Base-by-base conservation (phyloP, 768 basidiomycete species). In the Hypholoma sublateritium region DNA sequence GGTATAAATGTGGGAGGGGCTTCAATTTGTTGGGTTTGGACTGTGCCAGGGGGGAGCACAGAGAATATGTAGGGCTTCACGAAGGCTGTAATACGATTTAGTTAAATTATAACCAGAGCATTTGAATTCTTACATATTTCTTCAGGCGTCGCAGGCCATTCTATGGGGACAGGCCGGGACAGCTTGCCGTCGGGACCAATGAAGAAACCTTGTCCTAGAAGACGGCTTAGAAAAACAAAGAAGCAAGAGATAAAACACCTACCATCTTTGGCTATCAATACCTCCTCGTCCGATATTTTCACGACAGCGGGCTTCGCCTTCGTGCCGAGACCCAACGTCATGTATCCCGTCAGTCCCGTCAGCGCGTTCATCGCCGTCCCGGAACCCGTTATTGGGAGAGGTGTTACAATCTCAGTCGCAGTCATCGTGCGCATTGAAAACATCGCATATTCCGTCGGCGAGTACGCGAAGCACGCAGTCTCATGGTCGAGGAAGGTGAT, bases 71-170 rank as follows among this genome's bases (percentile, higher is more conserved):
- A 95, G 1, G 93, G 92, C 60, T 84, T 85, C 51, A 90, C 76
- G 53, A 84, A 87, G 3, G 85, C 91, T 90, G 60, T 22, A 21
- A 19, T 8, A 55, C 22, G 34, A 54, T 11, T 46, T 48, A 37
- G 28, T 24, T n/a, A 9, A 44, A 7, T 24, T 2, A 16, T 19
- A 2, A 19, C 25, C 13, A 1, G 58, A 6, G 16, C 32, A 21
- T 22, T 17, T 5, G 21, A 25, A 1, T 17, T 55, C 63, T 19
- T 61, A 88, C 91, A 79, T 24, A 88, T 78, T 59, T 96, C 94
- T 65, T 95, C 93, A 21, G 91, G 92, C 46, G 87, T 80, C n/a
- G 82, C 80, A 1, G 87, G 83, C 89, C 91, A 95, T 58, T 83
- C 82, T 14, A 95, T 80, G 16, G 75, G 74, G 8, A 71, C 63